Evolutionary conservation across 306 rosid genomes (phyloP), one percentile per base, ranked within the genome.

Genomic region (Prunus armeniaca): DNA sequence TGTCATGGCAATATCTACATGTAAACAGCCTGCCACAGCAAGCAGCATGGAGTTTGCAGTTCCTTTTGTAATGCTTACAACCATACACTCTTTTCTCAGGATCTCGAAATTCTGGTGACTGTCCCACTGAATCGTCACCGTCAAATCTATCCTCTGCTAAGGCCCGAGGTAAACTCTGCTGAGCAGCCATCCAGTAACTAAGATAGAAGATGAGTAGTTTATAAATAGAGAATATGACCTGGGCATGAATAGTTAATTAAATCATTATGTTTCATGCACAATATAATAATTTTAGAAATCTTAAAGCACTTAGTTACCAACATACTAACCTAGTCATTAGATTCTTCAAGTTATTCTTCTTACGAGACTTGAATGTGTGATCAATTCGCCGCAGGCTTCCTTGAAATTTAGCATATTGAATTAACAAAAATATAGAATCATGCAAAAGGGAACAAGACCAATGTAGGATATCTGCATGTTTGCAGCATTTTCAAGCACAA

Each of bases 31-130:
- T 87, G 78, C 92, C 93, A 68, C 98, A 95, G 83, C 98, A 95
- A 79, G 85, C 83, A 80, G 98, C 97, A 25, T 79, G 91, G 51
- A 95, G 86, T 77, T 95, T 95, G 91, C 97, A 95, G 86, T 90
- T 95, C 83, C 97, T 89, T 83, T 89, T 90, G 85, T 92, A 95
- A 76, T 95, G 98, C 81, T 90, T 91, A 78, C 98, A 95, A 19
- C 98, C 98, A 54, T 92, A 92, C 51, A 86, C 80, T 49, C 73
- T 80, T 76, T 84, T 88, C 80, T 89, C 89, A 0, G 81, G 70
- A 82, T 93, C 94, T 67, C 80, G 84, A 83, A 86, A 92, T 77
- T 93, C 85, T 56, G 93, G 90, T 4, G 80, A 71, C 30, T 74
- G 69, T 73, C 90, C 97, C 60, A 71, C 86, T 78, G 79, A 80